These are phyloP conservation scores for Botryosphaeria agaves DNA, from an alignment of 2,329 filamentous ascomycete species.

Conservation along the genomic window DNA sequence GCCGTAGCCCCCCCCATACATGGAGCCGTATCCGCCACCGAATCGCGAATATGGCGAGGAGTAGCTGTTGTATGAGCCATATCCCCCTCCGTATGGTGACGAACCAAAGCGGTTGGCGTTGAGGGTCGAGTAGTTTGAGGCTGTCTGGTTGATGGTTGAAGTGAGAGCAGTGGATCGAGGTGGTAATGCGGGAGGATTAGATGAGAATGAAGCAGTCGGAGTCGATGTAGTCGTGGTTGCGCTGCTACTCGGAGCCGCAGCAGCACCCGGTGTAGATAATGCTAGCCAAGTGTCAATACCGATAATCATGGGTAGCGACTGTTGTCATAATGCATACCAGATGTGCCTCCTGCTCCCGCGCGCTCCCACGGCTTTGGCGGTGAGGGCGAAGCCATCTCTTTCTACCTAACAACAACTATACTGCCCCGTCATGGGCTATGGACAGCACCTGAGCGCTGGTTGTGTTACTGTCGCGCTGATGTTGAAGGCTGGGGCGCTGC, in stretches of 20 bases:
- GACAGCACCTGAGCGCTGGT: no score
- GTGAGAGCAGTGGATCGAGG: constrained; percentile 64
- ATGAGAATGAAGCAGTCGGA: constrained; percentile 20
- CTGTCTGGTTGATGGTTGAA: constrained; percentile 72
- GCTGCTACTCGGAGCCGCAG: constrained; percentile 26
- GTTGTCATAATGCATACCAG: constrained; percentile 7
- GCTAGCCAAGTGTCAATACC: neutral
- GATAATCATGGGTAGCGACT: neutral
- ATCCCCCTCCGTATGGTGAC: constrained; percentile 24
- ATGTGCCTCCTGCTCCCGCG: constrained; percentile 38
- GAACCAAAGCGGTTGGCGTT: constrained; percentile 38
- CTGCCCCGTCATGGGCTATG: no score
- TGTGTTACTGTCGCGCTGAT: no score
- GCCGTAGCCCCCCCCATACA: constrained; percentile 22
- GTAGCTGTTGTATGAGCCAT: constrained; percentile 28
- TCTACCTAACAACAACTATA: no score
- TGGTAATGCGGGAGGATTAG: constrained; percentile 51
- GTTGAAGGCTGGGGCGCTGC: no score
- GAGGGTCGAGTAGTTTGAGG: constrained; percentile 59
- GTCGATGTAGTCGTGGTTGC: constrained; percentile 23
- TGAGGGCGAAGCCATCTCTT: constrained; percentile 45
- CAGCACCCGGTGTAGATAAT: constrained; percentile 18
- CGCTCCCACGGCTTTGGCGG: constrained; percentile 97
- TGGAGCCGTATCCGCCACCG: constrained; percentile 20
- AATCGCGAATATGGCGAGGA: constrained; percentile 37